A percentile compares a stretch with the other conserved stretches of the same genome.
Evolutionary conservation across 1,284 basidiomycete genomes (phyloP).

Genomic region (Takashimella tepidaria): DNA sequence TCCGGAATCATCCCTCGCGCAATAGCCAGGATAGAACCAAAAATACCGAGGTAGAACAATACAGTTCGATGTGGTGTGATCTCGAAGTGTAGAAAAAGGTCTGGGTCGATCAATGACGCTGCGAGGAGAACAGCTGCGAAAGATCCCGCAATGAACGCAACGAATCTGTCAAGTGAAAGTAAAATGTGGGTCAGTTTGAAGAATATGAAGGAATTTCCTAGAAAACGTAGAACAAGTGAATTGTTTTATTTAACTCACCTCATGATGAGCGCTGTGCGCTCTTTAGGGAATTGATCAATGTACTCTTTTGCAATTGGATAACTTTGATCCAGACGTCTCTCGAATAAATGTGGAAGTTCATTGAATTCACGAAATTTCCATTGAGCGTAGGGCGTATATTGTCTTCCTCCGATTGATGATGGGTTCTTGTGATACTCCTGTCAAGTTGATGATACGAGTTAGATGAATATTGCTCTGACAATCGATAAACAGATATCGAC

Average conservation of each 20-base stretch:
- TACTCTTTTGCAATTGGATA: slow-evolving; percentile 89
- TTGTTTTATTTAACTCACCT: slow-evolving; percentile 58
- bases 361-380: slow-evolving; percentile 99
- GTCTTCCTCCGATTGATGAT: slow-evolving; percentile 81
- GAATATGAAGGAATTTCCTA: neutral
- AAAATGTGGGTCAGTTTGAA: slow-evolving; percentile 1
- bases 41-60: slow-evolving; percentile 84
- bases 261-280: slow-evolving; percentile 80
- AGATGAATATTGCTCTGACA: neutral
- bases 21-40: slow-evolving; percentile 80
- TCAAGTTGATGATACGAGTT: slow-evolving; percentile 4
- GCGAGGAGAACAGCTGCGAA: slow-evolving; percentile 91
- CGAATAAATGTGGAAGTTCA: slow-evolving; percentile 90
- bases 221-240: slow-evolving; percentile 1
- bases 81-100: slow-evolving; percentile 88
- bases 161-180: slow-evolving; percentile 68
- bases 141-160: slow-evolving; percentile 92
- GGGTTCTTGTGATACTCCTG: slow-evolving; percentile 99
- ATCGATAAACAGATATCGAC: slow-evolving; percentile 19
- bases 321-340: slow-evolving; percentile 75
- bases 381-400: slow-evolving; percentile 89
- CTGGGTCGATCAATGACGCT: slow-evolving; percentile 85
- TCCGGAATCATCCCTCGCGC: slow-evolving; percentile 94
- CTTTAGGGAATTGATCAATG: slow-evolving; percentile 95
- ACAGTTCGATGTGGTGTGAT: slow-evolving; percentile 89